Conservation (phyloP, 257 asterid species). For the Lavandula angustifolia region DNA sequence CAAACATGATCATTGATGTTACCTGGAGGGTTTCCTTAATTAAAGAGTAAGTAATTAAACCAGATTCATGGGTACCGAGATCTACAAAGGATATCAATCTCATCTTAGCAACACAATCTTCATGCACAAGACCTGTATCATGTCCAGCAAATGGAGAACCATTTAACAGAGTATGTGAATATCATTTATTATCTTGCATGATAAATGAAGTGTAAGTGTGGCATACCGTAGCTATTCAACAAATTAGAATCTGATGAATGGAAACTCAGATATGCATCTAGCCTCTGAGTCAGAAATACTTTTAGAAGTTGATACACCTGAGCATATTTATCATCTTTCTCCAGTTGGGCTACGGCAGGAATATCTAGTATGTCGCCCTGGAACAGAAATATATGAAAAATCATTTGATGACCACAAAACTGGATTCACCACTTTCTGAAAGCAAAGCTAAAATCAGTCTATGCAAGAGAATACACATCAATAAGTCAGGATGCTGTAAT, state of each 20-base stretch:
- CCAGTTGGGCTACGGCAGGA: slow-evolving; percentile 86
- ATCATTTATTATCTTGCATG: neutral
- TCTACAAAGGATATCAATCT: slow-evolving; percentile 82
- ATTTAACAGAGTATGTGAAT: slow-evolving; percentile 5
- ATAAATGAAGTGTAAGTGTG: neutral
- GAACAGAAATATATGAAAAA: slow-evolving; percentile 14
- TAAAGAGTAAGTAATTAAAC: slow-evolving; percentile 66
- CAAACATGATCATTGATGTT: slow-evolving; percentile 9
- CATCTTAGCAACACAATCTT: slow-evolving; percentile 85
- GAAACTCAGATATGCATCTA: slow-evolving; percentile 75
- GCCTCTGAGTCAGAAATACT: slow-evolving; percentile 78
- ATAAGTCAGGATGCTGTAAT: neutral
- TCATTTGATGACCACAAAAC: neutral
- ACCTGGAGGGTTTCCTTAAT: slow-evolving; percentile 86
- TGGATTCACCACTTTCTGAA: neutral
- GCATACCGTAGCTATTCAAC: slow-evolving; percentile 62
- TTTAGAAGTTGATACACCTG: slow-evolving; percentile 71
- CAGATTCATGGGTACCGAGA: slow-evolving; percentile 68
- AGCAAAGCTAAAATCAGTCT: neutral
- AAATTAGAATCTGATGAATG: slow-evolving; percentile 61
- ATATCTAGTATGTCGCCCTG: slow-evolving; percentile 83
- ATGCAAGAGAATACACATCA: neutral
- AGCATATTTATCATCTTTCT: slow-evolving; percentile 68
- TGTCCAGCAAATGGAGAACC: slow-evolving; percentile 15
- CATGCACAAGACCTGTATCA: slow-evolving; percentile 79